Base-by-base conservation (phyloP, 352 stramenopile species). In the Saprolegnia diclina region DNA sequence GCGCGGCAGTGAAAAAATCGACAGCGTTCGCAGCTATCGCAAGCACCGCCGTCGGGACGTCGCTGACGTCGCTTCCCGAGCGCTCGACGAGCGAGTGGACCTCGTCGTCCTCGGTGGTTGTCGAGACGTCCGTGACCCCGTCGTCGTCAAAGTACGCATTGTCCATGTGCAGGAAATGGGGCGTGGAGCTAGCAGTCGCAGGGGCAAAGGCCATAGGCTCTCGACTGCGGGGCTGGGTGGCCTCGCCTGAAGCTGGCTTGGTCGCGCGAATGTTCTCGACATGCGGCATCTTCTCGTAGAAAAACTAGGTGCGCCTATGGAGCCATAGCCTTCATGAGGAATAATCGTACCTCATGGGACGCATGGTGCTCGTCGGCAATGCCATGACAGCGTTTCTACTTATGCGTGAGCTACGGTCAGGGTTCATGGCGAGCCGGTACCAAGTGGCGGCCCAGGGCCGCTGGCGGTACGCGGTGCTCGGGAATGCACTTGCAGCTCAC, bases 1-100 rank as follows among this genome's bases (percentile, higher is more conserved):
- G 72, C 22, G 88, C 82, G 37, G 71, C 65, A 11, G 71, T 56
- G 61, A 82, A 84, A 44, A 92, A 83, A 29, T 56, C 73, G 6
- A 55, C 66, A 0, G 75, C 69, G 54, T 79, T 74, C 1, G 63
- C 22, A 11, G 79, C 75, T 21, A 73, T n/a, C 4, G 52, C 44
- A 26, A 37, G 21, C 16, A 88, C 74, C 11, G 76, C 74, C 7
- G 42, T 63, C 14, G 73, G 19, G 3, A 61, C 11, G 16, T 45
- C 29, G 9, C 18, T 26, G 26, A 5, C 7, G 7, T 45, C 38
- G 22, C 18, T 5, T 26, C 5, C 35, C 1, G 48, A 45, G 14
- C 18, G 10, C 19, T 69, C 63, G 6, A 69, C 48, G 38, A 69
- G 42, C 38, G 63, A 69, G 26, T 26, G 63, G 11, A 56, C 45